Base-by-base conservation (phyloP, 371 early-diverging fungal species). In the Lichtheimia corymbifera region DNA sequence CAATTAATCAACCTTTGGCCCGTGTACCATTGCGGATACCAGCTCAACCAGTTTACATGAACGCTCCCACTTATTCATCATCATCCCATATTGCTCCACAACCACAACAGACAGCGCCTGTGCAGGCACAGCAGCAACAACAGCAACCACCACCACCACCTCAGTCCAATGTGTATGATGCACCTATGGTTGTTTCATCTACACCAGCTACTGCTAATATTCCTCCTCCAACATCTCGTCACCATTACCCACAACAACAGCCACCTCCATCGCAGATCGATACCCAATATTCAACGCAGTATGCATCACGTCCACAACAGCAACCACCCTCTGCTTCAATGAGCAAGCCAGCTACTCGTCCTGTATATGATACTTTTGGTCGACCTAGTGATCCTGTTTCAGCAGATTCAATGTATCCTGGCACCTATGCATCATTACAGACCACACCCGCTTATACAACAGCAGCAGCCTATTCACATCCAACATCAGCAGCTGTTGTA, bases 11-110 rank as follows among this genome's bases (percentile, higher is more conserved):
- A 28, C 72, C 72, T 12, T 30, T 72, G 5, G 57, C 58, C 24
- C 71, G 71, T 50, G 71, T 71, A 11, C 71, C 71, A 1, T 50
- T 71, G 35, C 61, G 71, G 53, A 62, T 71, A 51, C 71, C 71
- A 24, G 65, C 61, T 28, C 65, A 71, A 41, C 71, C 71, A 20
- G 67, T 67, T 11, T 71, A 71, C 25, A 55, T 63, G 58, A 63
- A 57, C 41, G 44, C 61, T 30, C 43, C 35, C 55, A 53, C 54
- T 9, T 35, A 35, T 35, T 35, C 35, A 35, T 51, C 63, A n/a
- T 52, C 63, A 47, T 56, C 63, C 14, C 53, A 61, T 22, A 47
- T 47, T 22, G 44, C 54, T 18, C 68, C 61, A 53, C 58, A 47
- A 11, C 54, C 18, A 45, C 63, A 28, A 14, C 63, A 14, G 35